A percentile compares a stretch with the other conserved stretches of the same genome.
These are phyloP conservation scores for Emericellopsis atlantica DNA, from an alignment of 2,329 filamentous ascomycete species.

Conservation along the genomic window DNA sequence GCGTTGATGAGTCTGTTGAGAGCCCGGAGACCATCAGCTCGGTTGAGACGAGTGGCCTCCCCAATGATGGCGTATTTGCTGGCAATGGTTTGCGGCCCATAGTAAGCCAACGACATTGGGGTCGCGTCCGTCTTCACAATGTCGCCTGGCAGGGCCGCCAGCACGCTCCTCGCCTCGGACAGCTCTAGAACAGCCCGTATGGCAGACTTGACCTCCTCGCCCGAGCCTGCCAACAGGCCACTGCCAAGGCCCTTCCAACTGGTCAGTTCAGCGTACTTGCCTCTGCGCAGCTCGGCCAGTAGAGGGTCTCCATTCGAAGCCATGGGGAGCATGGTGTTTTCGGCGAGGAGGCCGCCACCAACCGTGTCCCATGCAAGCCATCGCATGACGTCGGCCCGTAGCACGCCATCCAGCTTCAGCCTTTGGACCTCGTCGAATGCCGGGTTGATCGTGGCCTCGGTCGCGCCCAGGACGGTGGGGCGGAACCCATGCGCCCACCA, in stretches of 20 bases:
- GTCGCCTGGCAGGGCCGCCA: constrained; percentile 45
- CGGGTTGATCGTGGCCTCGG: constrained; percentile 74
- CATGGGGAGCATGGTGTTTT: constrained; percentile 80
- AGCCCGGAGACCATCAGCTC: constrained; percentile 46
- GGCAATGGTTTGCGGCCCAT: constrained; percentile 49
- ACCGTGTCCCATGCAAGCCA: constrained; percentile 93
- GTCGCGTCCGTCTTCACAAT: constrained; percentile 53
- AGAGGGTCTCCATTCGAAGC: constrained; percentile 59
- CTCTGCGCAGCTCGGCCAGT: constrained; percentile 60
- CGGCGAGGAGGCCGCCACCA: constrained; percentile 69
- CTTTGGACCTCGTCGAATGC: constrained; percentile 59
- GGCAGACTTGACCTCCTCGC: constrained; percentile 47
- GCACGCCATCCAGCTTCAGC: constrained; percentile 41
- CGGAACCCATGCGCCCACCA: constrained; percentile 94
- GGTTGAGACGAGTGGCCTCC: constrained; percentile 27
- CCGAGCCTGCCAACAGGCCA: constrained; percentile 61
- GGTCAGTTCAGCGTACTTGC: constrained; percentile 61
- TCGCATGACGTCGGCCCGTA: constrained; percentile 62
- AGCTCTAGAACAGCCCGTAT: constrained; percentile 48
- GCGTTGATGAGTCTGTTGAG: constrained; percentile 69
- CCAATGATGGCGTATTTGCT: constrained; percentile 48
- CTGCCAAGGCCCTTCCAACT: constrained; percentile 60
- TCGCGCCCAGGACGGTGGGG: constrained; percentile 66
- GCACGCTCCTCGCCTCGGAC: constrained; percentile 45
- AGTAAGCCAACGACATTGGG: constrained; percentile 63